Evolutionary conservation across 495 filamentous ascomycete species (phyloP), one percentile per base, ranked within the genome.

Genomic region (Aspergillus ellipticus): DNA sequence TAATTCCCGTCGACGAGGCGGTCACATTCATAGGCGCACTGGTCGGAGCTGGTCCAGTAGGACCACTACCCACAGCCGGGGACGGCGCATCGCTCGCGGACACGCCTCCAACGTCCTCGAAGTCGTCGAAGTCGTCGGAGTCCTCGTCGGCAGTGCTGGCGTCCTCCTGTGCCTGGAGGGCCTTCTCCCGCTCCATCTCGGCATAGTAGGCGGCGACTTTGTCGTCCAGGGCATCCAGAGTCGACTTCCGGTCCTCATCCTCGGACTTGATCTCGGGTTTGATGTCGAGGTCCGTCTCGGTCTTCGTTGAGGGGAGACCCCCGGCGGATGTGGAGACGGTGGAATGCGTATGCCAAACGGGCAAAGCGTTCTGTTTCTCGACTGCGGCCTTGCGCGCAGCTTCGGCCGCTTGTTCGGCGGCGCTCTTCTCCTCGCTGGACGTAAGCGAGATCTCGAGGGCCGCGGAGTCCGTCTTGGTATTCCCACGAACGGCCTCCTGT

Each of bases 271-370:
- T 62, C 54, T 76, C 76, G 7, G 74, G 53, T 20, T 81, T 75
- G 47, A 82, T 66, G 11, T 65, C 58, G 1, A 65, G 42, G 21
- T 71, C 75, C 2, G 56, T 33, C 21, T 79, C 76, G n/a, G 33
- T 59, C 64, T 78, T 77, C 49, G 66, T 22, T 17, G 50, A 47
- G 8, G 53, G 51, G 33, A 54, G 26, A 21, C 60, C 71, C 24
- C 59, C 61, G 6, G 62, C 57, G 15, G 48, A 41, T 2, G 67
- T 66, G 29, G 73, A 71, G 31, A 99, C 89, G 2, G 93, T 96
- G 43, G 86, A 91, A 45, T 89, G 84, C 2, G 88, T 89, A 65
- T 96, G 92, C 91, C 95, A 97, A 10, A 85, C 78, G 0, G 94
- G 94, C 35, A 99, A 74, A 4, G 83, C 84, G 57, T 99, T 99